Conservation (phyloP, 23 red algal species). For the Chondrus crispus region DNA sequence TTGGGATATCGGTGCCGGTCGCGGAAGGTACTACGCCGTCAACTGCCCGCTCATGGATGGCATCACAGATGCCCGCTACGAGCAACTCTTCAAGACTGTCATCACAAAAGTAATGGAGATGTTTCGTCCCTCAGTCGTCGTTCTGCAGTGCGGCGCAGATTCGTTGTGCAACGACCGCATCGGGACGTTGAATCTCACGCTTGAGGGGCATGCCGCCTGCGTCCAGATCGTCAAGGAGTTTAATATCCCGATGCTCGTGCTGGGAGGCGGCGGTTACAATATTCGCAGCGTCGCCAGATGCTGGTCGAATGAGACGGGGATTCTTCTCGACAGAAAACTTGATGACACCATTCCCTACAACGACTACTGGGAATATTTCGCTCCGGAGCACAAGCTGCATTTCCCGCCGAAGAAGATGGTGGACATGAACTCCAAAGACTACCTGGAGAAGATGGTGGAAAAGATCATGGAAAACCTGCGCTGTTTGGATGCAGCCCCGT, state of each 20-base stretch:
- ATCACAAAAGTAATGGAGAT: conserved; percentile 49
- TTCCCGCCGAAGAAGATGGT: conserved; percentile 11
- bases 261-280: conserved; percentile 75
- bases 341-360: conserved; percentile 59
- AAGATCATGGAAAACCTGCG: conserved; percentile 53
- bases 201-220: conserved; percentile 56
- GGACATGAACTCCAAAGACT: conserved; percentile 25
- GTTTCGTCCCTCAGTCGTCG: conserved; percentile 56
- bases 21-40: conserved; percentile 52
- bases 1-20: conserved; percentile 41
- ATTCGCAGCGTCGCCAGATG: conserved; percentile 67
- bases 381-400: conserved; percentile 43
- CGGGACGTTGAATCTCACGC: conserved; percentile 58
- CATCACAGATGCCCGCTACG: conserved; percentile 58
- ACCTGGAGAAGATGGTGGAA: conserved; percentile 33
- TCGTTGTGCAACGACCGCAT: conserved; percentile 40
- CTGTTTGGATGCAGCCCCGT: conserved; percentile 21
- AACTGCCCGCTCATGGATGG: conserved; percentile 67
- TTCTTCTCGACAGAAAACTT: conserved; percentile 23
- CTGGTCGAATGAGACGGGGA: conserved; percentile 57
- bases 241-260: conserved; percentile 55
- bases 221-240: conserved; percentile 43
- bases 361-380: conserved; percentile 74
- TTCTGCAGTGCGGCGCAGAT: conserved; percentile 63
- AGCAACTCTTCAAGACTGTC: conserved; percentile 25